These are phyloP conservation scores for Metschnikowia matae DNA, from an alignment of 805 yeast genomes.

Conservation along the genomic window DNA sequence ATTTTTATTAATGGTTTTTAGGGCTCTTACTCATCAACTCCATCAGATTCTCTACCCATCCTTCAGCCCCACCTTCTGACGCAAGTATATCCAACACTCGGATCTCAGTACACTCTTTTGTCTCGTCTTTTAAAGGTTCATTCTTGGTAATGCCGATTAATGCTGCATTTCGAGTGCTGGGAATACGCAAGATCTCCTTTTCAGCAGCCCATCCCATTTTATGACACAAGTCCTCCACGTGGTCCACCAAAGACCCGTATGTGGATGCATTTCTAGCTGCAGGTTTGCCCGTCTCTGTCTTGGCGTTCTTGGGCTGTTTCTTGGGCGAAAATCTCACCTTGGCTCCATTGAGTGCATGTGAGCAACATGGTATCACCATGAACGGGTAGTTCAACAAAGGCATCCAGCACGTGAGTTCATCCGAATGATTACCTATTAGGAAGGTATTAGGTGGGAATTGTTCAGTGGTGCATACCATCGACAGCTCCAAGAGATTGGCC, in stretches of 20 bases:
- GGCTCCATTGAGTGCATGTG: conserved; percentile 79
- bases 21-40: conserved; percentile 66
- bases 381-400: conserved; percentile 85
- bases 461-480: conserved; percentile 52
- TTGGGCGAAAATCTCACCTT: conserved; percentile 59
- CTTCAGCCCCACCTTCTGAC: conserved; percentile 84
- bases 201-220: conserved; percentile 80
- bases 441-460: conserved; percentile 71
- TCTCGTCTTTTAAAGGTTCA: conserved; percentile 21
- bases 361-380: conserved; percentile 92
- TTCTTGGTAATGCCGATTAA: conserved; percentile 58
- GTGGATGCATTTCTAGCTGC: conserved; percentile 45
- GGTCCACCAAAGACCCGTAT: conserved; percentile 83
- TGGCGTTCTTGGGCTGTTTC: conserved; percentile 9
- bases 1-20: conserved; percentile 54
- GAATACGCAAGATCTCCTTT: conserved; percentile 85
- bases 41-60: conserved; percentile 84
- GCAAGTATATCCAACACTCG: conserved; percentile 57
- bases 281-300: neutral
- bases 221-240: conserved; percentile 65
- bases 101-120: conserved; percentile 31
- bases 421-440: conserved; percentile 91
- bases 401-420: conserved; percentile 93
- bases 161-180: conserved; percentile 92
- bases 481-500: conserved; percentile 45